These are phyloP conservation scores for Schizopora paradoxa DNA, from an alignment of 1,284 basidiomycete genomes.

Conservation along the genomic window DNA sequence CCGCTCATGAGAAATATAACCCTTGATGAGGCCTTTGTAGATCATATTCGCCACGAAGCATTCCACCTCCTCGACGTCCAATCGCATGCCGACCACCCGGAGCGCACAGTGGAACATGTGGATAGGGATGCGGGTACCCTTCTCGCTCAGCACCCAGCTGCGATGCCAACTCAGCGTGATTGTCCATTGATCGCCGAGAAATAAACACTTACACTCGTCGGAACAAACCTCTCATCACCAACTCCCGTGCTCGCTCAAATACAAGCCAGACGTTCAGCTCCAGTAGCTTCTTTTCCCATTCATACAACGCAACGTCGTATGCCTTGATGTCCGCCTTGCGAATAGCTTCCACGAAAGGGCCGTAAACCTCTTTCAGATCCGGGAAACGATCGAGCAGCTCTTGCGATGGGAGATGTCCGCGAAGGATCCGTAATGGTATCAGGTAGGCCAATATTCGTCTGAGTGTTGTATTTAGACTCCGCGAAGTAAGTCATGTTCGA, in stretches of 20 bases:
- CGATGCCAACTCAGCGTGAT: background rate
- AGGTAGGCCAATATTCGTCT: slow-evolving; percentile 88
- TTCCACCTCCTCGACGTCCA: slow-evolving; percentile 77
- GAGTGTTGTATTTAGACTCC: slow-evolving; percentile 6
- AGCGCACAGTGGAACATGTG: slow-evolving; percentile 72
- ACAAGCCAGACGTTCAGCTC: slow-evolving; percentile 82
- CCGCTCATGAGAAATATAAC: slow-evolving; percentile 95
- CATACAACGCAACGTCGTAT: slow-evolving; percentile 78
- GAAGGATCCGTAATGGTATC: slow-evolving; percentile 82
- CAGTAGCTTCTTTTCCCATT: slow-evolving; percentile 64
- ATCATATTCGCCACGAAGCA: slow-evolving; percentile 94
- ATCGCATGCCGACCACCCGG: slow-evolving; percentile 57
- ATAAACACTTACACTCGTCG: slow-evolving; percentile 67
- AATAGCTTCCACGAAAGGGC: slow-evolving; percentile 78
- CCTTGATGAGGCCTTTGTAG: slow-evolving; percentile 86
- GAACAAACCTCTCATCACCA: slow-evolving; percentile 82
- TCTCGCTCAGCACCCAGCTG: slow-evolving; percentile 76
- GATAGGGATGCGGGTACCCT: slow-evolving; percentile 72
- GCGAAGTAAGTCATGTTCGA: background rate
- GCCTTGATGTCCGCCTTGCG: slow-evolving; percentile 68
- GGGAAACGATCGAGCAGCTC: slow-evolving; percentile 69
- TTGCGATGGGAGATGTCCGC: slow-evolving; percentile 75
- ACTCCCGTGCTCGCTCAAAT: slow-evolving; percentile 83
- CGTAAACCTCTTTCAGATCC: slow-evolving; percentile 67
- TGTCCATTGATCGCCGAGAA: background rate